These are phyloP conservation scores for Fennellomyces sp. DNA, from an alignment of 371 early-diverging fungal species.

Conservation along the genomic window DNA sequence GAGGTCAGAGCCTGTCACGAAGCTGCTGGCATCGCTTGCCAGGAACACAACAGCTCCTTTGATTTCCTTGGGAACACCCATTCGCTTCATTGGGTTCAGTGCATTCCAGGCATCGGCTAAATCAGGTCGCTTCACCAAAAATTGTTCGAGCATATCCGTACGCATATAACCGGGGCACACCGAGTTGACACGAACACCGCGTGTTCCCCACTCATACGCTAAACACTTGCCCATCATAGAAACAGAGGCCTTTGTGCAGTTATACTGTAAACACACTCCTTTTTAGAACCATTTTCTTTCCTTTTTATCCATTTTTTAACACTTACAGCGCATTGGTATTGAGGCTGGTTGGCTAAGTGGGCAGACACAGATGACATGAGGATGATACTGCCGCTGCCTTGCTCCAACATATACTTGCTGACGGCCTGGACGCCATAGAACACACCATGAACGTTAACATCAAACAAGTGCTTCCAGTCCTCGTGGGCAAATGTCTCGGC, in stretches of 20 bases:
- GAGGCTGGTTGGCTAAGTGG: slow-evolving; percentile 47
- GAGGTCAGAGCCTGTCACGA: slow-evolving; percentile 57
- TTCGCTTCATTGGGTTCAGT: slow-evolving; percentile 47
- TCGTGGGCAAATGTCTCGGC: slow-evolving; percentile 39
- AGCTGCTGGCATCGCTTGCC: slow-evolving; percentile 67
- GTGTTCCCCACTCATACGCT: slow-evolving; percentile 49
- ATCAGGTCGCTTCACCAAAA: slow-evolving; percentile 30
- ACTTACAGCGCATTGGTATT: slow-evolving; percentile 49
- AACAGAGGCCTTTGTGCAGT: slow-evolving; percentile 70
- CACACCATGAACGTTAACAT: slow-evolving; percentile 52
- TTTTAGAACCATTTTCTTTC: not conserved
- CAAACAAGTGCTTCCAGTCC: slow-evolving; percentile 43
- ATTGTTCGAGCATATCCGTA: slow-evolving; percentile 47
- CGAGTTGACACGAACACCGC: slow-evolving; percentile 51
- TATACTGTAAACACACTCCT: slow-evolving; percentile 35
- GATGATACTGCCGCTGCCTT: slow-evolving; percentile 46
- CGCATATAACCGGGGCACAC: slow-evolving; percentile 49
- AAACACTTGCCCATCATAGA: slow-evolving; percentile 55
- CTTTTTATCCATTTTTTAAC: too few relatives aligned
- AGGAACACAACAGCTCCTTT: slow-evolving; percentile 74
- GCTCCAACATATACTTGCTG: slow-evolving; percentile 43
- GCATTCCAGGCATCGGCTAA: slow-evolving; percentile 34
- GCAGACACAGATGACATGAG: slow-evolving; percentile 51
- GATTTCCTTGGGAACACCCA: slow-evolving; percentile 68
- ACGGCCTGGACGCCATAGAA: slow-evolving; percentile 47